A percentile compares a stretch with the other conserved stretches of the same genome.
phyloP scores from a whole-genome alignment of 805 yeast genomes.

The Starmerella tilneyi region DNA sequence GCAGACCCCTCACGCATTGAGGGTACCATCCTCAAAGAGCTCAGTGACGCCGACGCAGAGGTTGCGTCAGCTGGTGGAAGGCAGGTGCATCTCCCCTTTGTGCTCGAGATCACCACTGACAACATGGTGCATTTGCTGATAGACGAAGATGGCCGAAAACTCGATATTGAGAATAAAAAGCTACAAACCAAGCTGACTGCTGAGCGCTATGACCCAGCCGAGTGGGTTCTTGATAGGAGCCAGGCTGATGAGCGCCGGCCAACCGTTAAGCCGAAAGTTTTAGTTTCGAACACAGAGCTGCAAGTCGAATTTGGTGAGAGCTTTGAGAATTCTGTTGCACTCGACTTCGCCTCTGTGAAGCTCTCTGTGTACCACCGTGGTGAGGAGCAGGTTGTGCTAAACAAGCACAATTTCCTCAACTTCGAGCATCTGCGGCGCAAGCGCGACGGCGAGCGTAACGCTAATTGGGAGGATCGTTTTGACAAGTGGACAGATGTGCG shows the following conservation, averaged over 20 bases:
- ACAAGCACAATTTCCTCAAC: constrained; percentile 62
- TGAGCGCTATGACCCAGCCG: constrained; percentile 21
- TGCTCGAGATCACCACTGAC: constrained; percentile 46
- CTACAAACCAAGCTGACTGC: constrained; percentile 9
- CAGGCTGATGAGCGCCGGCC: constrained; percentile 5
- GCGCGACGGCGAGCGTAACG: constrained; percentile 38
- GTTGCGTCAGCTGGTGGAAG: constrained; percentile 2
- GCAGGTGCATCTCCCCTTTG: constrained; percentile 46
- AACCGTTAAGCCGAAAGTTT: neutral
- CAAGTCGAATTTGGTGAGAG: constrained; percentile 15
- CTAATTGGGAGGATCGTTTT: constrained; percentile 64
- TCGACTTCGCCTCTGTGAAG: constrained; percentile 43
- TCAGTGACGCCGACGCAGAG: constrained; percentile 8
- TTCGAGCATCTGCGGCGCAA: constrained; percentile 66
- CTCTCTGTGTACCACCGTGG: constrained; percentile 41
- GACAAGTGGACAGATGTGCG: constrained; percentile 55
- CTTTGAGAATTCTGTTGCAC: constrained; percentile 32
- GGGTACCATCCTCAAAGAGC: constrained; percentile 15
- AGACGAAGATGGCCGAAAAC: constrained; percentile 46
- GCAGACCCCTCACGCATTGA: constrained; percentile 10
- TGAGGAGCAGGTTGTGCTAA: constrained; percentile 44
- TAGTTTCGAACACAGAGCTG: neutral
- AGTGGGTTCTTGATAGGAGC: constrained; percentile 14
- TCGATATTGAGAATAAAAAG: constrained; percentile 12
- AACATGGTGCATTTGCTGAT: constrained; percentile 55